Evolutionary conservation across 2,329 filamentous ascomycete species (phyloP), one percentile per base, ranked within the genome.

Genomic region (Aspergillus eucalypticola): DNA sequence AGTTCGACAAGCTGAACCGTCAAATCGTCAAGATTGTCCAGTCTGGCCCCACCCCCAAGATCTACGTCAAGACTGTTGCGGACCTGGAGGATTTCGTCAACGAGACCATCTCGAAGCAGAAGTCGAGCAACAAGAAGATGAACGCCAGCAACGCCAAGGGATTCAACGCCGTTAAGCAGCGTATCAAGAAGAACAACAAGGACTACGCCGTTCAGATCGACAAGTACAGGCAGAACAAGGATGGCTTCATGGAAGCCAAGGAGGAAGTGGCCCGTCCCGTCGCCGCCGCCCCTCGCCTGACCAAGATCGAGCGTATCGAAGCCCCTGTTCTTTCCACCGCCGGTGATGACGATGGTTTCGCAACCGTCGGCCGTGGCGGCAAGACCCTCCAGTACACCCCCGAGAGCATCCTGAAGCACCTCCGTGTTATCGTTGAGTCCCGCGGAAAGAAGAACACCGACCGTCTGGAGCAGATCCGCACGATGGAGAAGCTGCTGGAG

Each of bases 361-460:
- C 89, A 44, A 92, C 89, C 19, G 92, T 99, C 65, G 92, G 91
- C 63, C 91, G 91, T 76, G 91, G 93, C 69, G 95, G 95, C 66
- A 92, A 92, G 77, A 88, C 91, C 55, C 84, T 98, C 60, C 88
- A 91, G 71, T 98, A 96, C 79, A 99, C 96, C 11, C 90, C 94
- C 21, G 95, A 99, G 82, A 95, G 93, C 77, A 99, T 99, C 73
- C 90, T 98, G 78, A 99, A 99, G 84, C 92, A 98, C 78, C 85
- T 99, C 55, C 88, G 94, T 60, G 86, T 88, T 55, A 98, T 99
- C 73, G 84, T 98, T 75, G 95, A 99, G 82, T 93, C 94, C 60
- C 87, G 95, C 82, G 95, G 95, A 76, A 96, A 96, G 84, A 99
- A 99, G 87, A 98, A 98, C 83, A 97, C 95, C 66, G 95, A 99